These are phyloP conservation scores for Metarhizium guizhouense DNA, from an alignment of 2,329 filamentous ascomycete species.

Conservation along the genomic window DNA sequence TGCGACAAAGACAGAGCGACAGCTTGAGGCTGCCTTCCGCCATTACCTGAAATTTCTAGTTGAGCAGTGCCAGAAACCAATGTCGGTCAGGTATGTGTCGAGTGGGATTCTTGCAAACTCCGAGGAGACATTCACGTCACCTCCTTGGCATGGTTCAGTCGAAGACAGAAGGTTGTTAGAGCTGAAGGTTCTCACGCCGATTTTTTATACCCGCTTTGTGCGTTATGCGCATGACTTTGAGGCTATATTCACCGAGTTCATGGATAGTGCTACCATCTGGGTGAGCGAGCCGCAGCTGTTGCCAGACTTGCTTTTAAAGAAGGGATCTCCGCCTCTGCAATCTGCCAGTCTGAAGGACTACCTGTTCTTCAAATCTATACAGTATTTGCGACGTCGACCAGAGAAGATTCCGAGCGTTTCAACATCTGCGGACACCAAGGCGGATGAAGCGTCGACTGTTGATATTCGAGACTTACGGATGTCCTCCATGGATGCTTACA, in stretches of 20 bases:
- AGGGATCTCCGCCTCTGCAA: conserved; percentile 24
- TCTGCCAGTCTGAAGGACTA: conserved; percentile 28
- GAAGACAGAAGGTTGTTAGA: conserved; percentile 31
- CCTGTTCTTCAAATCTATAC: conserved; percentile 33
- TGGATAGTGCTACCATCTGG: conserved; percentile 50
- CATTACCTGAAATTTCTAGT: conserved; percentile 41
- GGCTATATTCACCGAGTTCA: conserved; percentile 50
- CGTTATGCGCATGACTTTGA: conserved; percentile 54
- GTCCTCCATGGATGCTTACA: conserved; percentile 42
- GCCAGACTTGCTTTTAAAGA: conserved; percentile 33
- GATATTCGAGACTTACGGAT: conserved; percentile 40
- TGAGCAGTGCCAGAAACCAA: conserved; percentile 28
- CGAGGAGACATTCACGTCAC: conserved; percentile 30
- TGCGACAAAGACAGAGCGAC: conserved; percentile 39
- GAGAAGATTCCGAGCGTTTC: conserved; percentile 30
- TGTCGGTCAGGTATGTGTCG: conserved; percentile 46
- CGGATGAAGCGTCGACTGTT: conserved; percentile 9
- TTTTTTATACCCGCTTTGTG: conserved; percentile 58
- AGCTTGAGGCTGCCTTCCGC: conserved; percentile 38
- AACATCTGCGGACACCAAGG: conserved; percentile 24
- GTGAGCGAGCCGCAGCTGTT: conserved; percentile 47
- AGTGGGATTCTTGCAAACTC: conserved; percentile 33
- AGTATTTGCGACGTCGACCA: conserved; percentile 32
- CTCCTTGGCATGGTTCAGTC: conserved; percentile 11
- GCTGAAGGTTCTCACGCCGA: conserved; percentile 52